Base-by-base conservation (phyloP, 257 asterid genomes). In the Leonotis leonurus region DNA sequence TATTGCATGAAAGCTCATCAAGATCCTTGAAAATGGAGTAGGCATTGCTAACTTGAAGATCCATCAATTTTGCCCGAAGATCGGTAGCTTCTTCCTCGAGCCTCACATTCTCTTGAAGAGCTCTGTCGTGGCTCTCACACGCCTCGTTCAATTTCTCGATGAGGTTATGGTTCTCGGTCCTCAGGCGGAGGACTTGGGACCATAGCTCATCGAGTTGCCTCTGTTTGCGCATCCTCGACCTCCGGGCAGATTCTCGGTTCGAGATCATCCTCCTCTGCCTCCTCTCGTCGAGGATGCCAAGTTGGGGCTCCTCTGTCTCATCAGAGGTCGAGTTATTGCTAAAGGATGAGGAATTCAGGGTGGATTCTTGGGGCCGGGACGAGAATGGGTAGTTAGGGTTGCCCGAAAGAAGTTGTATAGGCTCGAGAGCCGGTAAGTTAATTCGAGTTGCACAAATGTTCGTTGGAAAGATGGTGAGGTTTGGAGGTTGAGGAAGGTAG, bases 171-270 rank as follows among this genome's bases (percentile, higher is more conserved):
- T 83, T 76, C 72, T 76, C 72, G 0, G 56, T 65, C 6, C 76
- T 26, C 2, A 83, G 80, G 10, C 72, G 70, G 26, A 64, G 40
- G 13, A 76, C 73, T 8, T 78, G 87, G 1, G 80, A 70, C 77
- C 85, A 35, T 0, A 83, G 71, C 72, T 83, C 90, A 24, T 83
- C 81, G 22, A 83, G 83, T 58, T 74, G 87, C 24, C 87, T 74
- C 64, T 78, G 87, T 29, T 83, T 83, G 11, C 90, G 69, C 87
- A 83, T 78, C 80, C 90, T 74, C 8, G 90, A 83, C 40, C 90
- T 46, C 5, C 90, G 76, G 5, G 90, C 90, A 0, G 90, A 83
- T 12, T 83, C 90, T 25, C 90, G 18, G 65, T 83, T 83, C 0
- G 90, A 83, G 13, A 83, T 67, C 90, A 78, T 83, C 52, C 90